Evolutionary conservation across 2,329 filamentous ascomycete species (phyloP), one percentile per base, ranked within the genome.

Genomic region (Xylaria sp.): DNA sequence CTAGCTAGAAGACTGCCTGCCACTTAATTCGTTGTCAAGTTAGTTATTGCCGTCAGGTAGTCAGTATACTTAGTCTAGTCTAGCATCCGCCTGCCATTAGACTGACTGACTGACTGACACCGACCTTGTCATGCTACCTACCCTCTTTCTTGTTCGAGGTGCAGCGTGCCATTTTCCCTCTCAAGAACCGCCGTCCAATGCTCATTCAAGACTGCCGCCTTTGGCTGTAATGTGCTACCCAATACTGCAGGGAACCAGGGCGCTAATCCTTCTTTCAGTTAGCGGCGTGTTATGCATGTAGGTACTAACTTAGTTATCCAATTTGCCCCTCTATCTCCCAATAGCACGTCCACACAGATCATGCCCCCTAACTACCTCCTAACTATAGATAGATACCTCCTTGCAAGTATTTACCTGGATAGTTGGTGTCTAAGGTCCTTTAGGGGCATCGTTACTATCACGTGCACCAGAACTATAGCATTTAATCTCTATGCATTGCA

Each of bases 191-290:
- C 67, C 45, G 55, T 63, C 58, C 67, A 69, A 69, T 67, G 4
- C 56, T 12, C 67, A 67, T 60, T 14, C 59, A 39, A 60, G 42
- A 56, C 65, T 53, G 47, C 61, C 57, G 59, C 64, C 57, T 53
- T 32, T 30, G 55, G 55, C 21, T 21, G 30, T 55, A 36, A 36
- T n/a, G 32, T 55, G 47, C 64, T 61, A 36, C 34, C 34, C 11
- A 42, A 42, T 42, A 42, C 39, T 42, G 50, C 67, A 68, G 67
- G 69, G 47, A 48, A 64, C 60, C 24, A 48, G 48, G 61, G 61
- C 48, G 58, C 66, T 64, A 71, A 19, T 19, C 19, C 65, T n/a
- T 3, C 30, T 66, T 68, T 58, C 12, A 50, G 65, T 59, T 68
- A 70, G 68, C 19, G 39, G 11, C 58, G 32, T 62, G 32, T 69